Conservation (phyloP, 106 monocot species). For the Apostasia ramifera region DNA sequence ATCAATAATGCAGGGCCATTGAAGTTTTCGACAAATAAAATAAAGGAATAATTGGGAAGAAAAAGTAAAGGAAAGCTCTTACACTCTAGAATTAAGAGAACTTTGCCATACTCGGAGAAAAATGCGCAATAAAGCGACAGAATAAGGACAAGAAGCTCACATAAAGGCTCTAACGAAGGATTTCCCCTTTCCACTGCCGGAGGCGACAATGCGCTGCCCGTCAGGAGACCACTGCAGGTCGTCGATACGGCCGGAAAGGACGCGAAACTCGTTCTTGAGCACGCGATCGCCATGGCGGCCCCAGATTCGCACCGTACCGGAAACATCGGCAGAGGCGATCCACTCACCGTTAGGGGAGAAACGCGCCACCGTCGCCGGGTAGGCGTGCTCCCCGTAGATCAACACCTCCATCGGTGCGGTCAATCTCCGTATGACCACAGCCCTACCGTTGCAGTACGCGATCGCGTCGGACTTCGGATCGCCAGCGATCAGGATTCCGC, state of each 20-base stretch:
- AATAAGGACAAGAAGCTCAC: conserved; percentile 26
- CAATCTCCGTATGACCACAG: conserved; percentile 72
- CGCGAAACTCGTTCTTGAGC: conserved; percentile 95
- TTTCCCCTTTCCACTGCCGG: conserved; percentile 92
- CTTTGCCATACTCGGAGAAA: too few species aligned
- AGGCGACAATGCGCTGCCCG: conserved; percentile 74
- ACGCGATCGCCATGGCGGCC: conserved; percentile 86
- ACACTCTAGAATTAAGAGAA: too few species aligned
- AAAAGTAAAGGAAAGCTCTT: too few species aligned
- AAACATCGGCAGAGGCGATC: conserved; percentile 92
- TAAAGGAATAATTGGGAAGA: neutral
- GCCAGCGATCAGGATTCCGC: conserved; percentile 92
- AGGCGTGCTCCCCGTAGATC: conserved; percentile 83
- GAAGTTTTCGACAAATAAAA: neutral
- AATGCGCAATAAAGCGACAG: neutral
- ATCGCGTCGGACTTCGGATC: conserved; percentile 65
- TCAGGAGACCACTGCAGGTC: conserved; percentile 98
- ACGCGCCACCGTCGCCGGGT: conserved; percentile 73
- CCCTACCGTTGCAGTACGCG: conserved; percentile 85
- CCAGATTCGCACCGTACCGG: conserved; percentile 89
- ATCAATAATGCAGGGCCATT: too few species aligned
- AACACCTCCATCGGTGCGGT: conserved; percentile 44
- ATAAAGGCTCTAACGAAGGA: conserved; percentile 94
- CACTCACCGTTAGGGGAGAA: conserved; percentile 99
- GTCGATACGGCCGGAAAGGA: conserved; percentile 80